phyloP scores from a whole-genome alignment of 164 flowering plant genomes.

The Stephania cephalantha region DNA sequence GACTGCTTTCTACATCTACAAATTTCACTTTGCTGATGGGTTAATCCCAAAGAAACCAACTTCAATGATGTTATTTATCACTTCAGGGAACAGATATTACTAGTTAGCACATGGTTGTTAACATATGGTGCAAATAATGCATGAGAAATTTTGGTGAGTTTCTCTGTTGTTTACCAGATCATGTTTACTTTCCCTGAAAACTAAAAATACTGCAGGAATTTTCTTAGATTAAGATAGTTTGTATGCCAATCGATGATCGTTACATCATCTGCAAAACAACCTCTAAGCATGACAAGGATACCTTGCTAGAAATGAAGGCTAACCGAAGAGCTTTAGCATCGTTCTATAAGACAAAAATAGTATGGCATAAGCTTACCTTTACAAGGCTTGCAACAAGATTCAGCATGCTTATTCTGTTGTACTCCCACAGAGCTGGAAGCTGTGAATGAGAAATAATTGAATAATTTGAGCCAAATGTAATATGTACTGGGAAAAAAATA shows the following conservation, averaged over 20 bases:
- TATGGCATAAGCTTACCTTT: slow-evolving; percentile 44
- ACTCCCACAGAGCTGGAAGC: slow-evolving; percentile 82
- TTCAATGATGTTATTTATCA: not conserved
- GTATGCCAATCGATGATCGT: not conserved
- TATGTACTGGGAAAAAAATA: not conserved
- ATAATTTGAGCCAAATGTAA: not conserved
- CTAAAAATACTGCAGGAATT: not conserved
- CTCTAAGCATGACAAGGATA: not conserved
- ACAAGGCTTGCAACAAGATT: slow-evolving; percentile 84
- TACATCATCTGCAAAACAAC: not conserved
- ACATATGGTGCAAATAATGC: not conserved
- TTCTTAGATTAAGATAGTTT: not conserved
- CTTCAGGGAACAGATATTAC: not conserved
- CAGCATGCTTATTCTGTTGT: slow-evolving; percentile 86
- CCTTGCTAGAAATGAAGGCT: not conserved
- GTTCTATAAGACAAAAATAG: not conserved
- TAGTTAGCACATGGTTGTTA: not conserved
- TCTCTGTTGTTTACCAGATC: not conserved
- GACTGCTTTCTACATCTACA: not conserved
- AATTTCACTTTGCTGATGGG: not conserved
- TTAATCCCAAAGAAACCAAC: not conserved
- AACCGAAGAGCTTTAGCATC: not conserved
- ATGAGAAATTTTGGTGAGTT: not conserved
- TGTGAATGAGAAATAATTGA: slow-evolving; percentile 16
- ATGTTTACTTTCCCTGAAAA: not conserved